Evolutionary conservation across 768 basidiomycete genomes (phyloP).

Genomic region (Leccinum broughii): DNA sequence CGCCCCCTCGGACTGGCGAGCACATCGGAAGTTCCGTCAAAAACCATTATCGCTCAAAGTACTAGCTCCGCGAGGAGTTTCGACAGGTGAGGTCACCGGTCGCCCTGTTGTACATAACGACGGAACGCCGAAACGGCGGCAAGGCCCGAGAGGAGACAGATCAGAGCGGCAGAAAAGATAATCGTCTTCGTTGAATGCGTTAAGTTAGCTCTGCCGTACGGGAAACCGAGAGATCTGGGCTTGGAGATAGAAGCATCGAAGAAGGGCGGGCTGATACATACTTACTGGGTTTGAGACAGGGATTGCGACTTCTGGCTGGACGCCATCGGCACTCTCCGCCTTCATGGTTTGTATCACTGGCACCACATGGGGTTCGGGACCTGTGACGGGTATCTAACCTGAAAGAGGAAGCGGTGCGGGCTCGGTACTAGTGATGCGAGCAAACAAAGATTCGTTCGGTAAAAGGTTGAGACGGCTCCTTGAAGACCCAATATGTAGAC

Average conservation of each 20-base stretch:
- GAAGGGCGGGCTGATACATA: neutral
- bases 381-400: neutral
- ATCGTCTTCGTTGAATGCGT: neutral
- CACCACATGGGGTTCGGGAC: neutral
- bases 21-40: constrained; percentile 7
- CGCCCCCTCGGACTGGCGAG: constrained; percentile 8
- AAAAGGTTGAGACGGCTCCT: neutral
- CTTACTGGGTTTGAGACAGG: neutral
- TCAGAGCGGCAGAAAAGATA: neutral
- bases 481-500: neutral
- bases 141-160: neutral
- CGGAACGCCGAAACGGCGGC: neutral
- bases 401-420: neutral
- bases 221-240: neutral
- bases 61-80: neutral
- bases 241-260: neutral
- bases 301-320: neutral
- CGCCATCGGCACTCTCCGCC: neutral
- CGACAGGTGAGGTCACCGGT: neutral
- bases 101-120: neutral
- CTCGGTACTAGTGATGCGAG: neutral
- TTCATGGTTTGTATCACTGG: neutral
- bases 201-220: neutral
- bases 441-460: neutral
- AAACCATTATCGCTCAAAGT: constrained; percentile 6